These are phyloP conservation scores for Neurospora sp. DNA, from an alignment of 495 filamentous ascomycete genomes.

Conservation along the genomic window DNA sequence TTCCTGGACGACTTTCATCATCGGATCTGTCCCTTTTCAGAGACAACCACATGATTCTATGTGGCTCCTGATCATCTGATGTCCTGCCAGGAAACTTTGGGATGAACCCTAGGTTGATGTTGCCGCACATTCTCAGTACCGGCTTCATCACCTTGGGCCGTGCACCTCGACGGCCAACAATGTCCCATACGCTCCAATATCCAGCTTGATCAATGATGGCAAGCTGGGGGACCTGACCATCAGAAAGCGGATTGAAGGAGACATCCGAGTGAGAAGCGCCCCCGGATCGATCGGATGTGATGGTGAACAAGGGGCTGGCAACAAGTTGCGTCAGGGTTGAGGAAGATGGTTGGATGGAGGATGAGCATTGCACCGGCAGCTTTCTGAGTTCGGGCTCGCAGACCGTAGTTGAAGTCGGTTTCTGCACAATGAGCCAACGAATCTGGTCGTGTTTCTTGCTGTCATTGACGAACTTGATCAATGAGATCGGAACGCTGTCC, in stretches of 20 bases:
- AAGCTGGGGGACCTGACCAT: slow-evolving; percentile 41
- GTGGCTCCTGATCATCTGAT: background rate
- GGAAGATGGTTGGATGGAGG: background rate
- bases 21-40: background rate
- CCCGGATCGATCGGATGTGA: slow-evolving; percentile 44
- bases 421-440: slow-evolving; percentile 55
- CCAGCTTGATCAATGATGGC: slow-evolving; percentile 64
- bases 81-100: slow-evolving; percentile 6
- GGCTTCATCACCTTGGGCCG: slow-evolving; percentile 24
- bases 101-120: slow-evolving; percentile 10
- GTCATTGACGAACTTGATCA: slow-evolving; percentile 54
- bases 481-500: slow-evolving; percentile 48
- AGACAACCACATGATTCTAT: slow-evolving; percentile 13
- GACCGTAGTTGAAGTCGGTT: slow-evolving; percentile 43
- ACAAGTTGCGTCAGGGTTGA: slow-evolving; percentile 42
- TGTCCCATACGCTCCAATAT: slow-evolving; percentile 67
- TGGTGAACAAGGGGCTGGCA: slow-evolving; percentile 48
- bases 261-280: slow-evolving; percentile 58
- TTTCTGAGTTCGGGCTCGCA: slow-evolving; percentile 45
- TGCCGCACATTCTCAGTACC: slow-evolving; percentile 18
- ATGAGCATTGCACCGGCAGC: slow-evolving; percentile 4
- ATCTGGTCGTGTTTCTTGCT: slow-evolving; percentile 33
- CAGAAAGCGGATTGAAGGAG: slow-evolving; percentile 66
- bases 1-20: background rate
- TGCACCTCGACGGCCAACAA: slow-evolving; percentile 27